These are phyloP conservation scores for Diplodia intermedia DNA, from an alignment of 2,329 filamentous ascomycete species.

Conservation along the genomic window DNA sequence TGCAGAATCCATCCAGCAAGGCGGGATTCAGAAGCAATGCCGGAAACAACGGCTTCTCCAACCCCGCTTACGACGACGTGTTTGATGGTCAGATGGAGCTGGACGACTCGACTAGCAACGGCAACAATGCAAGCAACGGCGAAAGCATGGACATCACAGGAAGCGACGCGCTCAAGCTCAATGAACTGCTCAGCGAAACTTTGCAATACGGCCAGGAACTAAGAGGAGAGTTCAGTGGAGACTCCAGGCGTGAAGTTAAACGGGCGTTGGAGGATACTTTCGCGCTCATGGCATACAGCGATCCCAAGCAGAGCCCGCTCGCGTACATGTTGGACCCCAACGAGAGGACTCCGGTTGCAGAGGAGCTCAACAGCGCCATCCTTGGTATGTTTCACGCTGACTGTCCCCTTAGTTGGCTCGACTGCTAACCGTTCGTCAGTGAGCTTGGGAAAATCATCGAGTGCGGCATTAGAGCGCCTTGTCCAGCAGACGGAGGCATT, in stretches of 20 bases:
- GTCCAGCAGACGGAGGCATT: constrained; percentile 87
- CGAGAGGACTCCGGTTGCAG: constrained; percentile 79
- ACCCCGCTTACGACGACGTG: constrained; percentile 54
- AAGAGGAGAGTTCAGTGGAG: constrained; percentile 75
- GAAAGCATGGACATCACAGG: constrained; percentile 42
- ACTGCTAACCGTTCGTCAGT: constrained; percentile 61
- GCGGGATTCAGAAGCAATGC: constrained; percentile 38
- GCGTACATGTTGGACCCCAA: constrained; percentile 78
- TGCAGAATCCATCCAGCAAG: constrained; percentile 48
- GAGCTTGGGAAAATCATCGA: constrained; percentile 86
- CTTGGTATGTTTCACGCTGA: constrained; percentile 63
- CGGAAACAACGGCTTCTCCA: constrained; percentile 40
- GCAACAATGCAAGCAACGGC: constrained; percentile 19
- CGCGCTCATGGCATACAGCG: constrained; percentile 83
- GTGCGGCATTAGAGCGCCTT: constrained; percentile 82
- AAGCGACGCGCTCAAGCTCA: constrained; percentile 46
- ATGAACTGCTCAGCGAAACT: constrained; percentile 70
- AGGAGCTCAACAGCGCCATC: constrained; percentile 93
- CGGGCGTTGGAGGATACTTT: constrained; percentile 84
- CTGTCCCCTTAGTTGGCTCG: not conserved
- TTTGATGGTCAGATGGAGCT: constrained; percentile 65
- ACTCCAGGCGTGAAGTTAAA: constrained; percentile 72
- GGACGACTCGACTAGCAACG: constrained; percentile 56
- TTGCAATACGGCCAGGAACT: constrained; percentile 81
- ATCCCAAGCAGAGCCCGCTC: constrained; percentile 78